phyloP scores from a whole-genome alignment of 2,329 filamentous ascomycete species.

The Ophiobolus disseminans region DNA sequence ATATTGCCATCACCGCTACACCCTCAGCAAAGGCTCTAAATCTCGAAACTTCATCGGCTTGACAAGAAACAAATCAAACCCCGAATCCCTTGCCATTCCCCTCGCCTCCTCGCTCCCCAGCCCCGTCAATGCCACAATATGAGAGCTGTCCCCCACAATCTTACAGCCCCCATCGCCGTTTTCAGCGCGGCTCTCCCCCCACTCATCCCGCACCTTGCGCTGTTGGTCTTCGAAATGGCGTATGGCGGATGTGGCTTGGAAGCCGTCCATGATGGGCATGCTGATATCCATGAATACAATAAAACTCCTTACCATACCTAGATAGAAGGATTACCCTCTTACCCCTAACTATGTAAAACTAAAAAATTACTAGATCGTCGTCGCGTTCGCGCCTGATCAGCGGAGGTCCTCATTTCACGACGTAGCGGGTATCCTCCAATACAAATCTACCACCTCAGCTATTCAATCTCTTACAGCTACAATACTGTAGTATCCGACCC shows the following conservation, averaged over 20 bases:
- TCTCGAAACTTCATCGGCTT: background rate
- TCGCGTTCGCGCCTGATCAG: too few relatives aligned
- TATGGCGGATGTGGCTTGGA: constrained; percentile 32
- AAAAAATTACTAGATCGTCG: too few relatives aligned
- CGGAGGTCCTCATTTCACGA: too few relatives aligned
- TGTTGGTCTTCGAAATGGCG: constrained; percentile 26
- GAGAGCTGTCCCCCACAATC: background rate
- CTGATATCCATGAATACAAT: constrained; percentile 42
- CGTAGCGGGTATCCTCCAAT: too few relatives aligned
- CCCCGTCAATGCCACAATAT: constrained; percentile 32
- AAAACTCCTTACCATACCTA: too few relatives aligned
- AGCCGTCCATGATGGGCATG: constrained; percentile 44
- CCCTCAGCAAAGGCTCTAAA: background rate
- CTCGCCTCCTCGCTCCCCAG: constrained; percentile 25
- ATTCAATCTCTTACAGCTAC: too few relatives aligned
- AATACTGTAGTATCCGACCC: too few relatives aligned
- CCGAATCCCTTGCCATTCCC: constrained; percentile 21
- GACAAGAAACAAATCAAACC: constrained; percentile 28
- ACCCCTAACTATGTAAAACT: too few relatives aligned
- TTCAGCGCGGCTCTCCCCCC: background rate
- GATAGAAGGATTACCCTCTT: too few relatives aligned
- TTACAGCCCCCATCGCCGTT: background rate
- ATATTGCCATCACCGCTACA: too few relatives aligned
- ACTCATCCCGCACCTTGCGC: background rate
- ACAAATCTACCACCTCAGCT: too few relatives aligned